These are phyloP conservation scores for Artemisia annua DNA, from an alignment of 129 eudicot genomes.

Conservation along the genomic window DNA sequence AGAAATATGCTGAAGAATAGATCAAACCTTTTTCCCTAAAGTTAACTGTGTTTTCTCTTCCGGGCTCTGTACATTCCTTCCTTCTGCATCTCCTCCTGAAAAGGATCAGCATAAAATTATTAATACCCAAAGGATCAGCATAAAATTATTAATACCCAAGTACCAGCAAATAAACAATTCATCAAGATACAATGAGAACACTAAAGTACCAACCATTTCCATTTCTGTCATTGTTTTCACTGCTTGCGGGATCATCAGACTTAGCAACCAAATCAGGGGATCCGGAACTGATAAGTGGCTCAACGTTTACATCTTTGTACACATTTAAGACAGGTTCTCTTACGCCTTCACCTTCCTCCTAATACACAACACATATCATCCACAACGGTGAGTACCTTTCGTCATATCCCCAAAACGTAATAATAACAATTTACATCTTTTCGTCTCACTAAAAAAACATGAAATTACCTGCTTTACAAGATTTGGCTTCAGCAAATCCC, in stretches of 20 bases:
- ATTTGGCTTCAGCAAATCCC: constrained; percentile 51
- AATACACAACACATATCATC: constrained; percentile 19
- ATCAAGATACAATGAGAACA: background rate
- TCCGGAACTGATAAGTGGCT: constrained; percentile 27
- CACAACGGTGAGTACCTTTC: background rate
- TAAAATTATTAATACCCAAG: background rate
- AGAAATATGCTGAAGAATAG: background rate
- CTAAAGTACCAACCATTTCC: constrained; percentile 42
- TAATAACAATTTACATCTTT: background rate
- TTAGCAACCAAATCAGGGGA: constrained; percentile 26
- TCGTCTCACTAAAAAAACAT: background rate
- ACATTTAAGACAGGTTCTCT: constrained; percentile 61
- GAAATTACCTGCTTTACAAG: constrained; percentile 62
- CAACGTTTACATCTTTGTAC: constrained; percentile 56
- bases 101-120: background rate
- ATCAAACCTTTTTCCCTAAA: constrained; percentile 45
- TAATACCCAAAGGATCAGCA: constrained; percentile 19
- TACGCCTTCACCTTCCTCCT: constrained; percentile 59
- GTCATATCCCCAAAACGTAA: constrained; percentile 1
- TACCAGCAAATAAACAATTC: background rate
- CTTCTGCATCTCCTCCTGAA: constrained; percentile 42
- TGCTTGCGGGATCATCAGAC: constrained; percentile 28
- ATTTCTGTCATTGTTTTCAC: constrained; percentile 19
- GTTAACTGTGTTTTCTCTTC: constrained; percentile 25
- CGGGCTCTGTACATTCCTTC: constrained; percentile 27